Evolutionary conservation across 2,329 filamentous ascomycete species (phyloP).

Genomic region (Botrytis sinoallii): DNA sequence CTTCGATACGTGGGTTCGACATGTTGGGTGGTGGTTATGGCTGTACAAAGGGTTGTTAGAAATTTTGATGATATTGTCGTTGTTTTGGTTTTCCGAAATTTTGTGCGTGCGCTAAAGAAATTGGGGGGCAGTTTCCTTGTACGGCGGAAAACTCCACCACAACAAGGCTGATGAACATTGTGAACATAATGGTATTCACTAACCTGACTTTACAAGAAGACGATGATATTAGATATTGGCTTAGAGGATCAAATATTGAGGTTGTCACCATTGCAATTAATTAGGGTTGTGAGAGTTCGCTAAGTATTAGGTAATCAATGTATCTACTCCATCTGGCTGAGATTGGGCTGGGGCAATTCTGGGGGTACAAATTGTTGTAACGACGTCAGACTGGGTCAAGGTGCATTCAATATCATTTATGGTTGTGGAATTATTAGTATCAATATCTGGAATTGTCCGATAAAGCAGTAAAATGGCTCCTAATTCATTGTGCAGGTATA

Average conservation of each 20-base stretch:
- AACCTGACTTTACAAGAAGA: slow-evolving; percentile 23
- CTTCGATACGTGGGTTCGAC: slow-evolving; percentile 97
- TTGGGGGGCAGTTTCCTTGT: background rate
- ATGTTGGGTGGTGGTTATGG: slow-evolving; percentile 58
- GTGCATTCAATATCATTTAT: slow-evolving; percentile 3
- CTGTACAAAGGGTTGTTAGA: slow-evolving; percentile 31
- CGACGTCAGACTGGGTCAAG: slow-evolving; percentile 11
- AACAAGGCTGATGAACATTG: slow-evolving; percentile 7
- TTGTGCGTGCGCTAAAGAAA: slow-evolving; percentile 32
- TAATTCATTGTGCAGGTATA: background rate
- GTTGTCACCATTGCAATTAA: slow-evolving; percentile 19
- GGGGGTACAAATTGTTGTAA: background rate
- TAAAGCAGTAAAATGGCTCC: background rate
- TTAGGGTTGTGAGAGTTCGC: slow-evolving; percentile 30
- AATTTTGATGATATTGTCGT: slow-evolving; percentile 20
- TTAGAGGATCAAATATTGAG: slow-evolving; percentile 6
- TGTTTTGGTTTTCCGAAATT: slow-evolving; percentile 26
- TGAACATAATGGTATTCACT: slow-evolving; percentile 20
- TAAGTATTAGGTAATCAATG: slow-evolving; percentile 26
- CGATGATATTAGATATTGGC: slow-evolving; percentile 18
- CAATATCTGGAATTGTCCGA: slow-evolving; percentile 2
- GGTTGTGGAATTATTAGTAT: slow-evolving; percentile 11
- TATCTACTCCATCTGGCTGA: background rate
- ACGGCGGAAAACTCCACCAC: slow-evolving; percentile 1
- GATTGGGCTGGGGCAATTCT: background rate